Base-by-base conservation (phyloP, 1,284 basidiomycete species). In the Fomitopsis schrenkii region DNA sequence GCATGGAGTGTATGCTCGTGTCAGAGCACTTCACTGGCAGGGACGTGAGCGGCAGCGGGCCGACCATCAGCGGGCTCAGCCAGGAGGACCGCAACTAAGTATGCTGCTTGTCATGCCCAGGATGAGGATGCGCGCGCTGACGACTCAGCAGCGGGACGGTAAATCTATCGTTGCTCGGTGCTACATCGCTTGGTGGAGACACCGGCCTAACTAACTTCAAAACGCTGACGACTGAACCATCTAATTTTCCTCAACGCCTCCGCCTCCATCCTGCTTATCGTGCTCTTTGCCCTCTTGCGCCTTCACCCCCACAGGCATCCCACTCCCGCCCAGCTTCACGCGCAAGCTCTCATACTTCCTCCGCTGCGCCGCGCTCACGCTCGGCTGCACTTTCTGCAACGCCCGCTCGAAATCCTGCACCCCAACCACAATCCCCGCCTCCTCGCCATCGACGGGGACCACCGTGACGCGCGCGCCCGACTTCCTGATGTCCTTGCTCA, bases 351-450 rank as follows among this genome's bases (percentile, higher is more conserved):
- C 87, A 71, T 98, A 98, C 75, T 88, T 89, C 68, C 83, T 79
- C 68, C 94, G 80, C 79, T 98, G 96, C 46, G 84, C 83, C 12
- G 76, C 77, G 54, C 88, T 91, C 14, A 98, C 97, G 73, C 93
- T 95, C 9, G 95, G 95, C 58, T 85, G 83, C 12, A 97, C 88
- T 77, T 97, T 97, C 26, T 85, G 84, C 66, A 94, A 76, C 9
- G 96, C 96, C 2, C 71, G 73, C 28, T 74, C 72, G 69, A 98
- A 98, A 74, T 99, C 94, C 74, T 79, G 65, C 7, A 96, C 85
- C 9, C 75, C 60, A n/a, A 86, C 76, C 58, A 64, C 64, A 7
- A 54, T 41, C 50, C 66, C 67, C 48, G 60, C 66, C 19, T 65
- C 57, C 10, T 63, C 67, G 53, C 19, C 38, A 38, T 38, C 48